Base-by-base conservation (phyloP, 352 stramenopile genomes). In the Pythium guiyangense region DNA sequence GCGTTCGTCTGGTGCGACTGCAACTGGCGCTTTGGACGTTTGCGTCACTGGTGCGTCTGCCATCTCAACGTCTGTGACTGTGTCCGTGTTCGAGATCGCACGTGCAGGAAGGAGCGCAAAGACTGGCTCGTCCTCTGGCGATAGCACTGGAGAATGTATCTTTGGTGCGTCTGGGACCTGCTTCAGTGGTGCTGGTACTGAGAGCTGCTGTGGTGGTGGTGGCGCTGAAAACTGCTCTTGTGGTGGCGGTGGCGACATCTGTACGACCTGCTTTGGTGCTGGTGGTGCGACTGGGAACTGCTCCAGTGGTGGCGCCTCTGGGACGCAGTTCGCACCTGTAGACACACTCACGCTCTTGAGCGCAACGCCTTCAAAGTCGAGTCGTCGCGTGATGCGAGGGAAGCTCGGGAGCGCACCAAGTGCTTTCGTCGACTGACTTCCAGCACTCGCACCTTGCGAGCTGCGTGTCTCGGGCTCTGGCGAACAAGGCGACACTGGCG, bases 321-420 rank as follows among this genome's bases (percentile, higher is more conserved):
- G 70, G 11, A 82, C 60, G 39, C 73, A 76, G 43, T 76, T 70
- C 11, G 60, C 66, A 1, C 20, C 43, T 57, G 5, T 8, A 27
- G 22, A 42, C 20, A 25, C 18, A 17, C 18, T 37, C 54, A 52
- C 1, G 18, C 2, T 18, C 20, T 18, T 35, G 45, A 27, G 31
- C 11, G 11, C 15, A 17, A 44, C 49, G 31, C 3, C 59, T 42
- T 78, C 69, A 59, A 87, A 91, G 40, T 67, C 63, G 48, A 91
- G 58, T 31, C 78, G 64, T 10, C 78, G 71, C 6, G 74, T 83
- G 31, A 79, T 66, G 2, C 70, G 50, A 35, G 57, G 52, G 57
- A 70, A 62, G 42, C 15, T 20, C 11, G 66, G 68, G 26, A 71
- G 66, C 10, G 52, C 25, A 6, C 56, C 61, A 2, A 35, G 49